Base-by-base conservation (phyloP, 2,329 filamentous ascomycete species). In the Arthroderma uncinatum region DNA sequence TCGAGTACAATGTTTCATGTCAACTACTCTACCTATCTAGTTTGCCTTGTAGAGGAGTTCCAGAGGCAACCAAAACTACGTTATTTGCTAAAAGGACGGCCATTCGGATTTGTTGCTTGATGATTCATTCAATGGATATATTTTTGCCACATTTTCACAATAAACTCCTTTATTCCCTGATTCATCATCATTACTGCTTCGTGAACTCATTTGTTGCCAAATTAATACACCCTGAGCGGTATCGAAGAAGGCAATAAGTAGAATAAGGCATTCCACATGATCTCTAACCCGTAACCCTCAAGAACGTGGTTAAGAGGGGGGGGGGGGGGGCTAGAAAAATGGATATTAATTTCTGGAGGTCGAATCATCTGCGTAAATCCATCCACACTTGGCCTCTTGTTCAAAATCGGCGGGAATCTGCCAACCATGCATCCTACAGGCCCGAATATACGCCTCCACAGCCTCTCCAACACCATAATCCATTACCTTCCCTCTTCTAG, bases 391-490 rank as follows among this genome's bases (percentile, higher is more conserved):
- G 19, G 37, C 19, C 25, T 34, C 23, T 60, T 75, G 70, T 9
- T 70, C 65, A 60, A 91, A 78, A 42, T 85, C 85, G 2, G 71
- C 67, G 0, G 89, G 87, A 2, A 91, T 73, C 52, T 75, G 68
- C 89, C 89, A 95, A 0, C 86, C 85, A 71, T 95, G 90, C 3
- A 71, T 63, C 0, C 60, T 62, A 59, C 86, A 89, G 9, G 85
- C 85, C 54, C 89, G 80, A 30, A 77, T 73, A 66, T 86, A 95
- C 2, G 88, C 89, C 0, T 83, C 79, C 1, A 89, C 75, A 0
- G 89, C 90, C 67, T 94, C 89, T 0, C 67, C 68, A 4, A 88
- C 78, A 0, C 76, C 74, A 66, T 95, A 95, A 61, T 87, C 79
- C 12, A 7, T 28, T 1, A 23, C 12, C 33, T 50, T 60, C 1